A percentile compares a stretch with the other conserved stretches of the same genome.
phyloP scores from a whole-genome alignment of 169 alveolate genomes.

The Plasmodium malariae region DNA sequence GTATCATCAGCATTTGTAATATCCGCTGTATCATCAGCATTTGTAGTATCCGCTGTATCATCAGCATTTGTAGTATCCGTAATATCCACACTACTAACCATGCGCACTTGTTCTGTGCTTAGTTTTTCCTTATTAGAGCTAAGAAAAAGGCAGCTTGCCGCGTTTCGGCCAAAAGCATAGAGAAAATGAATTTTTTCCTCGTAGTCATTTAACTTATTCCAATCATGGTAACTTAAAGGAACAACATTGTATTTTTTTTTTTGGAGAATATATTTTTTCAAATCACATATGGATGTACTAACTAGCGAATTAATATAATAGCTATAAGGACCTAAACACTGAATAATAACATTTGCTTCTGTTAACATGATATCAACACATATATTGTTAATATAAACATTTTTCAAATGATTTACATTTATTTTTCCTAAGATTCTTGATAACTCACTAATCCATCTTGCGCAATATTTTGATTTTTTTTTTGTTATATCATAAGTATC shows the following conservation, averaged over 20 bases:
- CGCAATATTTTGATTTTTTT: conserved; percentile 66
- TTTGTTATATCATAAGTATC: conserved; percentile 77
- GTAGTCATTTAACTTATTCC: conserved; percentile 72
- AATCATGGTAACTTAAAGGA: conserved; percentile 67
- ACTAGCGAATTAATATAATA: conserved; percentile 83
- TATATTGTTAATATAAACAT: conserved; percentile 79
- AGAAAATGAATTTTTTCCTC: conserved; percentile 71
- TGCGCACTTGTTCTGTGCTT: neutral
- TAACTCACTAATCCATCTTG: conserved; percentile 85
- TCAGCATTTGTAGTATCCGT: too few species aligned
- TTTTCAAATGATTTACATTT: conserved; percentile 79
- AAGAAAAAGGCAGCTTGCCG: conserved; percentile 51
- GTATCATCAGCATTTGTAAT: too few species aligned
- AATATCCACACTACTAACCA: too few species aligned
- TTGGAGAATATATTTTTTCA: conserved; percentile 35
- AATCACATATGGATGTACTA: conserved; percentile 63
- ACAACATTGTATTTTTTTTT: conserved; percentile 53
- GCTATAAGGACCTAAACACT: conserved; percentile 87
- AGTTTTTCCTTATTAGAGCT: neutral
- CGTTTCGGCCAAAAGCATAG: conserved; percentile 70
- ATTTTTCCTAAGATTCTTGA: conserved; percentile 74
- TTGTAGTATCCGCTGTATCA: too few species aligned
- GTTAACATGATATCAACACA: conserved; percentile 83
- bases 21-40: too few species aligned
- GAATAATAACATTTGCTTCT: conserved; percentile 77